Base-by-base conservation (phyloP, 1,284 basidiomycete species). In the Apiotrichum siamense region DNA sequence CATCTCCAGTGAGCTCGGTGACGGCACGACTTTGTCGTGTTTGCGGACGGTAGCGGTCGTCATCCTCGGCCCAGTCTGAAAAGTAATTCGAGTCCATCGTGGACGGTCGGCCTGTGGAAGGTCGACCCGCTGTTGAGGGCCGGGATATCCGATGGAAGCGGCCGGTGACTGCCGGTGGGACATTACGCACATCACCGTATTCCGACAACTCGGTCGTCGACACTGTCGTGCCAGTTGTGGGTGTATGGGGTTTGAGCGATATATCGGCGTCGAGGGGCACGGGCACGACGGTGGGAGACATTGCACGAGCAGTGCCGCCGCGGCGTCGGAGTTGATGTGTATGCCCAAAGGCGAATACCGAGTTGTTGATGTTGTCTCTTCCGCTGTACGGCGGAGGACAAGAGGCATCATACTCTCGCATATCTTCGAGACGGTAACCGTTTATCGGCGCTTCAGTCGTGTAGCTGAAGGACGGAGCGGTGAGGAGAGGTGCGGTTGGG, bases 1-100 rank as follows among this genome's bases (percentile, higher is more conserved):
- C 64, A 17, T 70, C 67, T 1, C 73, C 74, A 5, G 58, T 72
- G 18, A 74, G 39, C 46, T 71, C 71, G 7, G 66, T 73, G 56
- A 70, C 59, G 4, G 61, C 64, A 52, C 66, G 65, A 39, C 66
- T 68, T 9, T 41, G 21, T 27, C 24, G 6, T 18, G 47, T 45
- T 1, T 17, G 32, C 3, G 44, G 44, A 7, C 44, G 44, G 25
- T 45, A 20, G 38, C 29, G 29, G 17, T 35, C 50, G 33, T 20
- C 33, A n/a, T 21, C 41, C 11, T 43, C 41, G 13, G 41, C 32
- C 41, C 41, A 29, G 11, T 43, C 41, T 2, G 39, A 41, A 5
- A 12, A 7, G 39, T n/a, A 43, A 13, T 3, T n/a, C 7, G 41
- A 43, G 12, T 1, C 29, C 41, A 43, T 43, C 17, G 41, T 43